These are phyloP conservation scores for Stromatinia cepivora DNA, from an alignment of 2,329 filamentous ascomycete genomes.

Conservation along the genomic window DNA sequence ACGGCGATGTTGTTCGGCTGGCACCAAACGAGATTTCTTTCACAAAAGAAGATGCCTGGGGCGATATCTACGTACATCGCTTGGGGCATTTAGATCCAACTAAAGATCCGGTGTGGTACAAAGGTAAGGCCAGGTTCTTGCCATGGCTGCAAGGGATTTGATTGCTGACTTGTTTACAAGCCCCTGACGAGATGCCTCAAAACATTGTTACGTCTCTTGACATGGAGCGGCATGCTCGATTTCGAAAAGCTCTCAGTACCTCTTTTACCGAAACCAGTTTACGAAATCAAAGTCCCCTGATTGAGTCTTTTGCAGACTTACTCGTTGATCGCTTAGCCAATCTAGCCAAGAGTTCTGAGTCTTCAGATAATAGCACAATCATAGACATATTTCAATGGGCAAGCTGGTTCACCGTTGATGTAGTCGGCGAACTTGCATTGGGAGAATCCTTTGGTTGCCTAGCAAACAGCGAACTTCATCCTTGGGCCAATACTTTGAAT, in stretches of 20 bases:
- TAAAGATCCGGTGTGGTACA: neutral
- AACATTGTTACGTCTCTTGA: neutral
- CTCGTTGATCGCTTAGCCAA: neutral
- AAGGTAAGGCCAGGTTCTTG: neutral
- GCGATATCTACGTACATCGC: neutral
- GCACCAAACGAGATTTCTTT: slow-evolving; percentile 5
- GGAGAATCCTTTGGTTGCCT: slow-evolving; percentile 30
- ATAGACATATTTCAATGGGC: slow-evolving; percentile 25
- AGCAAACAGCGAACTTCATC: neutral
- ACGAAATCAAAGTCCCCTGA: neutral
- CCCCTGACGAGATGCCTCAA: neutral
- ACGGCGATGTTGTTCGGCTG: neutral
- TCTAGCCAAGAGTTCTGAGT: neutral
- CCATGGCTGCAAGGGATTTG: neutral
- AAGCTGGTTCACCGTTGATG: slow-evolving; percentile 35
- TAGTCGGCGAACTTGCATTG: slow-evolving; percentile 36
- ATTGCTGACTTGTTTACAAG: neutral
- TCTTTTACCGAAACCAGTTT: slow-evolving; percentile 1
- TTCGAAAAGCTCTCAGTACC: neutral
- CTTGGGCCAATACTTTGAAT: neutral
- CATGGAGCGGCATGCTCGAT: neutral
- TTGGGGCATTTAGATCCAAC: neutral
- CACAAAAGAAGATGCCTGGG: neutral
- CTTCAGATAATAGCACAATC: neutral
- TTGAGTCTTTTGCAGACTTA: neutral